These are phyloP conservation scores for Fusarium equiseti DNA, from an alignment of 2,329 filamentous ascomycete genomes.

Conservation along the genomic window DNA sequence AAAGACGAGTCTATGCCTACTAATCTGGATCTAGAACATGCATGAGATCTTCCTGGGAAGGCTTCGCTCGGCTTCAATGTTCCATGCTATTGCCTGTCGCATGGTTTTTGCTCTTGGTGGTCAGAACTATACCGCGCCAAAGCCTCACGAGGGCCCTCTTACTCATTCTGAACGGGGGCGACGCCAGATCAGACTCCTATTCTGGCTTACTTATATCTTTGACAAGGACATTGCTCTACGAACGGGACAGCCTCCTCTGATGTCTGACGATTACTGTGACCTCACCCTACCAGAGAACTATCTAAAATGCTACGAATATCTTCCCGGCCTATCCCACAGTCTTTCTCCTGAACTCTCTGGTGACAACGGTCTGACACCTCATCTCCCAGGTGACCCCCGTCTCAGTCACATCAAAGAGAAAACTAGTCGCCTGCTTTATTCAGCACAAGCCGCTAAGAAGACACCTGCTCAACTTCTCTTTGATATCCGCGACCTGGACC, in stretches of 20 bases:
- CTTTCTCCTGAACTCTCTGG: neutral
- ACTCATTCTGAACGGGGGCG: constrained; percentile 46
- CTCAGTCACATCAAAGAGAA: constrained; percentile 66
- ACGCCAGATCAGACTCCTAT: constrained; percentile 57
- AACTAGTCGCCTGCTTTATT: constrained; percentile 62
- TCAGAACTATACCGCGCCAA: constrained; percentile 50
- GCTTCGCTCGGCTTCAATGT: constrained; percentile 59
- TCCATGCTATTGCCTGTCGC: constrained; percentile 60
- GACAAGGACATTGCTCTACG: constrained; percentile 69
- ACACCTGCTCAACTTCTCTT: constrained; percentile 66
- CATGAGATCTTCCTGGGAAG: constrained; percentile 61
- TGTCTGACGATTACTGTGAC: constrained; percentile 57
- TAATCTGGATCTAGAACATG: constrained; percentile 50
- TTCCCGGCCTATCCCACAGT: neutral
- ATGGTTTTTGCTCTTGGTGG: constrained; percentile 63
- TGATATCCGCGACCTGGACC: constrained; percentile 67
- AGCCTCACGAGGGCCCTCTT: constrained; percentile 17
- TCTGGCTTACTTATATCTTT: constrained; percentile 67
- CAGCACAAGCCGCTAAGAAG: constrained; percentile 60
- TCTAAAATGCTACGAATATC: constrained; percentile 39
- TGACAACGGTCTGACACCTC: constrained; percentile 43
- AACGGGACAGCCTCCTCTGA: constrained; percentile 64
- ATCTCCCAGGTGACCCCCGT: constrained; percentile 61
- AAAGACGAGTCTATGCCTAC: rapidly evolving
- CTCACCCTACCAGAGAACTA: constrained; percentile 45